Evolutionary conservation across 495 filamentous ascomycete species (phyloP).

Genomic region (Rhypophila decipiens): DNA sequence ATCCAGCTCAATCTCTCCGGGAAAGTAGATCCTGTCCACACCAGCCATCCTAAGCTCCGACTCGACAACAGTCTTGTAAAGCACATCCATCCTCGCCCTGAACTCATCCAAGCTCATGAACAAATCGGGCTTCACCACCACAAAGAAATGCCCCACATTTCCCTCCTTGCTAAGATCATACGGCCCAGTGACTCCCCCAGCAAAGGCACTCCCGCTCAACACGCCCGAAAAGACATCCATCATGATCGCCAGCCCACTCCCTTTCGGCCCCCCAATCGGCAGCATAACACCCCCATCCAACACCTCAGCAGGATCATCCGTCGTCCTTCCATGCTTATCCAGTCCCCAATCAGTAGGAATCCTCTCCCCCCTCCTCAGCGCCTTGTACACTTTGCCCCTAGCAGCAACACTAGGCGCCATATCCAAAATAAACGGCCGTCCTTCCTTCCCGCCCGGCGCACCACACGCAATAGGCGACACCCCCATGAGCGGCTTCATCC

Average conservation of each 20-base stretch:
- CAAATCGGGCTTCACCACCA: conserved; percentile 70
- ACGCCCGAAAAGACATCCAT: conserved; percentile 83
- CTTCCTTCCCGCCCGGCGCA: conserved; percentile 46
- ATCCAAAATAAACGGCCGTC: conserved; percentile 60
- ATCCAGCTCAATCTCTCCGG: conserved; percentile 68
- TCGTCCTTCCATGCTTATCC: conserved; percentile 60
- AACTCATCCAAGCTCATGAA: conserved; percentile 69
- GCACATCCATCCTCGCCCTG: conserved; percentile 59
- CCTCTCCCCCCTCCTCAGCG: conserved; percentile 60
- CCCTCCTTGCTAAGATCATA: conserved; percentile 63
- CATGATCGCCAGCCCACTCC: conserved; percentile 66
- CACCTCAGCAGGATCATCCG: conserved; percentile 60
- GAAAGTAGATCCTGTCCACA: conserved; percentile 73
- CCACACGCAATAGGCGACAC: conserved; percentile 75
- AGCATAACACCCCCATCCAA: conserved; percentile 70
- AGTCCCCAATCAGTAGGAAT: conserved; percentile 72
- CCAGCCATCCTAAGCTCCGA: conserved; percentile 61
- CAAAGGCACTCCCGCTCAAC: conserved; percentile 61
- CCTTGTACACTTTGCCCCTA: conserved; percentile 71
- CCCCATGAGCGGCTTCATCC: conserved; percentile 59
- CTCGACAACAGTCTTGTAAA: conserved; percentile 58
- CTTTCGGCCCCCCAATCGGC: conserved; percentile 75
- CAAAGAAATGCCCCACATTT: conserved; percentile 70
- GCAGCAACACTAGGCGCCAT: conserved; percentile 74
- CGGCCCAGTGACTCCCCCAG: conserved; percentile 62